Evolutionary conservation across 148 eudicot genomes (phyloP).

Genomic region (Polygonum aviculare): DNA sequence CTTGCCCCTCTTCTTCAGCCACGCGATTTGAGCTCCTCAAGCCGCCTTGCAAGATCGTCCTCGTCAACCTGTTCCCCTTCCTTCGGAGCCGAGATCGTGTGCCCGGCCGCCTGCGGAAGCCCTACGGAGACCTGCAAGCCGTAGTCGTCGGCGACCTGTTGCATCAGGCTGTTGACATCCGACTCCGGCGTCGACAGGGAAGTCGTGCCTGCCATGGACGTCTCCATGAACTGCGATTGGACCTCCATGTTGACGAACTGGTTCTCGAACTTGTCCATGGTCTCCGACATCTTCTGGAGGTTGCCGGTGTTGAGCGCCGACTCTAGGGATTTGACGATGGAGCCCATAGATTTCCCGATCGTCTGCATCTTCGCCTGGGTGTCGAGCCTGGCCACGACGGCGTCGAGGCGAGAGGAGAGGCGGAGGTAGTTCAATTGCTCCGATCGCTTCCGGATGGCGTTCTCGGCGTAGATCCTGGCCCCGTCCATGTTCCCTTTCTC

Average conservation of each 20-base stretch:
- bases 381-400: conserved; percentile 15
- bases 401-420: conserved; percentile 15
- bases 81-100: neutral
- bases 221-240: conserved; percentile 17
- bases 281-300: conserved; percentile 20
- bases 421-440: conserved; percentile 19
- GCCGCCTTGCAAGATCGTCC: conserved; percentile 15
- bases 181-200: conserved; percentile 18
- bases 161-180: conserved; percentile 17
- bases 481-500: conserved; percentile 19
- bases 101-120: conserved; percentile 14
- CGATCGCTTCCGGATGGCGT: conserved; percentile 15
- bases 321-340: conserved; percentile 19
- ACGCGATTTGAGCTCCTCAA: conserved; percentile 15
- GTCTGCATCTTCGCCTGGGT: conserved; percentile 22
- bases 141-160: conserved; percentile 19
- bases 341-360: conserved; percentile 12
- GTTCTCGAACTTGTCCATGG: conserved; percentile 16
- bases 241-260: conserved; percentile 21
- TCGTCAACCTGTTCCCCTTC: conserved; percentile 14
- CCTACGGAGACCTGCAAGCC: conserved; percentile 17
- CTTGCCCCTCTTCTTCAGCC: conserved; percentile 6
- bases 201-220: conserved; percentile 15
- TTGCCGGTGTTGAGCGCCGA: conserved; percentile 16
- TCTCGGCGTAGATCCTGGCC: conserved; percentile 18